A percentile compares a stretch with the other conserved stretches of the same genome.
Evolutionary conservation across 1,284 basidiomycete species (phyloP).

Genomic region (Ganoderma boninense): DNA sequence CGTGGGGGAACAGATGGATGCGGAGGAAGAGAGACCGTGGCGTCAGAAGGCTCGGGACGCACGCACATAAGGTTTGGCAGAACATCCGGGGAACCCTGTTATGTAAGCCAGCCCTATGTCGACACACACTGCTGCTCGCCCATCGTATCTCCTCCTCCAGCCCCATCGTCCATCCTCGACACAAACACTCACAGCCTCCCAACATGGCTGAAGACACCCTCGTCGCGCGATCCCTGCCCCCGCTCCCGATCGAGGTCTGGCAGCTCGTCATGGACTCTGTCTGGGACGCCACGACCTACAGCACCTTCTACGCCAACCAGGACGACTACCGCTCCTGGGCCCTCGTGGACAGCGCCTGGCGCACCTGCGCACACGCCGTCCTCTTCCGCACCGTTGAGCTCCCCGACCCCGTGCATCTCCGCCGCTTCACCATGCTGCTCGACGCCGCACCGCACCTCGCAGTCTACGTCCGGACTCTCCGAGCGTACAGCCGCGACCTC

Average conservation of each 20-base stretch:
- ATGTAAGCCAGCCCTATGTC: too few species aligned
- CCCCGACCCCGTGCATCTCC: not conserved
- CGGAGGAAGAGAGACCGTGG: too few species aligned
- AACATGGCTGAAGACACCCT: not conserved
- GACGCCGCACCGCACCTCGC: not conserved
- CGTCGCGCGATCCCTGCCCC: not conserved
- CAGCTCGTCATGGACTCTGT: constrained; percentile 1
- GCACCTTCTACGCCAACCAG: not conserved
- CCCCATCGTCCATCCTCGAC: not conserved
- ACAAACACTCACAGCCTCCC: not conserved
- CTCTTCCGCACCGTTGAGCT: constrained; percentile 4
- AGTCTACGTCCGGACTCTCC: not conserved
- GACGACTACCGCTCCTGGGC: constrained; percentile 7
- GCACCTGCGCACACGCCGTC: not conserved
- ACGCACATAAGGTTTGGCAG: too few species aligned
- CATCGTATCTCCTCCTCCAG: not conserved
- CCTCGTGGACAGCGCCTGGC: not conserved
- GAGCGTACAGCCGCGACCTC: not conserved
- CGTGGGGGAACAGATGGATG: too few species aligned
- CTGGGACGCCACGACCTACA: not conserved
- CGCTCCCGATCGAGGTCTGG: constrained; percentile 1
- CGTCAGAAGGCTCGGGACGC: too few species aligned
- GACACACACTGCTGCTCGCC: not conserved
- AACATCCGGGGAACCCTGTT: too few species aligned
- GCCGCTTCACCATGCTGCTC: not conserved